Base-by-base conservation (phyloP, 352 stramenopile genomes). In the Pythium guiyangense region DNA sequence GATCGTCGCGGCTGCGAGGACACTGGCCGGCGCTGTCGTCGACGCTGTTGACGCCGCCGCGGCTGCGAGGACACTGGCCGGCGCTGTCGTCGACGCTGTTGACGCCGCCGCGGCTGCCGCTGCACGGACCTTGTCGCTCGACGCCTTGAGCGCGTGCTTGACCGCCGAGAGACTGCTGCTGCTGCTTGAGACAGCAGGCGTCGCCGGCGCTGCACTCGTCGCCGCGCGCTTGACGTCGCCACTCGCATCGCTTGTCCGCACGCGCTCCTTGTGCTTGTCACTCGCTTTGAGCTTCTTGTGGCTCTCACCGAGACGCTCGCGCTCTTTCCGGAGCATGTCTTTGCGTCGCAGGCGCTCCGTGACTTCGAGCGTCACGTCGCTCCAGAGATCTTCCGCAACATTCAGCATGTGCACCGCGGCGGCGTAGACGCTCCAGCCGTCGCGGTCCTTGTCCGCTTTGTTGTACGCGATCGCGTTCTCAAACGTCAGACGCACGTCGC, bases 391-490 rank as follows among this genome's bases (percentile, higher is more conserved):
- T 12, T 88, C 81, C 22, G 77, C 70, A 11, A 93, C 74, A 34
- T 50, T 43, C 27, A 91, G 58, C 81, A 94, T 90, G 35, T 86
- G 78, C 12, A 78, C 62, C n/a, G 82, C 85, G n/a, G 81, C 79
- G 4, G 69, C 70, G 60, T 94, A 94, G 46, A 94, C 83, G 20
- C 64, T 93, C 82, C 80, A 91, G 49, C 76, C 83, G 34, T 92
- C 81, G 34, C 84, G 79, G 34, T 83, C 79, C 54, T 93, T 93
- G 62, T 94, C 85, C 2, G 78, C 73, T 14, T 68, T 73, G 55
- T 94, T 94, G 63, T 92, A 94, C 12, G 73, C 49, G 56, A 93
- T 79, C 4, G 85, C 85, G 61, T 94, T 94, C 59, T 94, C 79
- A 49, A 94, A 94, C 20, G 83, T 93, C 50, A 92, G 46, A 0